Percentiles rank a stretch among this genome's conserved stretches.
These are phyloP conservation scores for Fusarium palustre DNA, from an alignment of 2,329 filamentous ascomycete genomes.

Conservation along the genomic window DNA sequence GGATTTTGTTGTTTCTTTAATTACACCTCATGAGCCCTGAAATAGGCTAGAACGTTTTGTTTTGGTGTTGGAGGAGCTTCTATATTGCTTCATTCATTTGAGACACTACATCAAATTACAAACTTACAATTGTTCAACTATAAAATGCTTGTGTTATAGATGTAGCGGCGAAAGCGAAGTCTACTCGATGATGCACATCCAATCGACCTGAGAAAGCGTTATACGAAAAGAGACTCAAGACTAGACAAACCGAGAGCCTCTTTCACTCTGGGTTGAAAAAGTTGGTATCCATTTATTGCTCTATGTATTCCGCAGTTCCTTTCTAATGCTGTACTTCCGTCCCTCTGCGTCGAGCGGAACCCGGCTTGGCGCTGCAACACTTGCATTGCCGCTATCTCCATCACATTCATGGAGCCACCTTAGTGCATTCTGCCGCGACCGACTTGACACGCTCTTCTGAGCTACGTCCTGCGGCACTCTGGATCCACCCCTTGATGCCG, in stretches of 20 bases:
- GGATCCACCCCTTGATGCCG: constrained; percentile 56
- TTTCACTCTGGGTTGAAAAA: background rate
- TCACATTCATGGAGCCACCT: constrained; percentile 30
- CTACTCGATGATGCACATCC: background rate
- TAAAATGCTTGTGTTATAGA: background rate
- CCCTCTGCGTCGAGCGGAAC: constrained; percentile 6
- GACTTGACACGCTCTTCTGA: constrained; percentile 59
- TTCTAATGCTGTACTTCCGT: constrained; percentile 17
- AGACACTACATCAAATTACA: constrained; percentile 2
- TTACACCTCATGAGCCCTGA: background rate
- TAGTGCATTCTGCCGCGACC: constrained; percentile 37
- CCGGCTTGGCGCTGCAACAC: constrained; percentile 24
- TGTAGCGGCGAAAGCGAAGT: background rate
- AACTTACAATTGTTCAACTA: constrained; percentile 9
- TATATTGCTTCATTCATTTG: constrained; percentile 16
- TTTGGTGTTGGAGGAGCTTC: constrained; percentile 43
- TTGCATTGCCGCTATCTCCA: constrained; percentile 17
- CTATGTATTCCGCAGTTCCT: constrained; percentile 12
- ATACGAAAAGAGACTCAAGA: background rate
- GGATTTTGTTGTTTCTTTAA: constrained; percentile 16
- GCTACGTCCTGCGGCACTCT: constrained; percentile 57
- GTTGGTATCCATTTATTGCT: constrained; percentile 24
- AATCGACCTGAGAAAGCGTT: background rate
- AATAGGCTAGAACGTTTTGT: constrained; percentile 12
- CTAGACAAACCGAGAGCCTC: background rate